phyloP scores from a whole-genome alignment of 306 rosid species.

The Alnus glutinosa region DNA sequence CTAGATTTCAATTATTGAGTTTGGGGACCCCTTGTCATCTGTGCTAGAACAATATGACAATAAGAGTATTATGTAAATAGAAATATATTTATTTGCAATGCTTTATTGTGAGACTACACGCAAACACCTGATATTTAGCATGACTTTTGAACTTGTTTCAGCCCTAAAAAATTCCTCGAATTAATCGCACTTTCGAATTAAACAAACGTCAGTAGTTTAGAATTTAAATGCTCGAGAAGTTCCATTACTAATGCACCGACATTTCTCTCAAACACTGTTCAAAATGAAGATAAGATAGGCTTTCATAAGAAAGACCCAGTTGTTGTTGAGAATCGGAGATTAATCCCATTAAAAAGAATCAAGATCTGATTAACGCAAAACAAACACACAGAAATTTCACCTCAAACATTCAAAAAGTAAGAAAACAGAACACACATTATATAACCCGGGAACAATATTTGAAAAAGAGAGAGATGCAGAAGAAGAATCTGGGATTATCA shows the following conservation, averaged over 20 bases:
- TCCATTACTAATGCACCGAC: slow-evolving; percentile 35
- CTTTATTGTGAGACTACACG: too few relatives aligned
- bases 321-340: background rate
- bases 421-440: background rate
- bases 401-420: slow-evolving; percentile 17
- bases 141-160: too few relatives aligned
- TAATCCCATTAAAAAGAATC: slow-evolving; percentile 17
- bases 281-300: background rate
- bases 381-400: background rate
- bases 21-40: too few relatives aligned
- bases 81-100: too few relatives aligned
- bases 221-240: too few relatives aligned
- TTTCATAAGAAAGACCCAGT: background rate
- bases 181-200: too few relatives aligned
- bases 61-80: too few relatives aligned
- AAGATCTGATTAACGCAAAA: slow-evolving; percentile 14
- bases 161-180: too few relatives aligned
- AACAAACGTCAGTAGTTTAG: too few relatives aligned
- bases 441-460: background rate
- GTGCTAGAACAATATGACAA: too few relatives aligned
- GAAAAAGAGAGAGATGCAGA: background rate
- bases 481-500: slow-evolving; percentile 22
- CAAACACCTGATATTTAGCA: too few relatives aligned
- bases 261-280: slow-evolving; percentile 20
- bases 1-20: too few relatives aligned